A percentile compares a stretch with the other conserved stretches of the same genome.
Conservation (phyloP, 1,139 yeast species). For the Taphrina pruni region DNA sequence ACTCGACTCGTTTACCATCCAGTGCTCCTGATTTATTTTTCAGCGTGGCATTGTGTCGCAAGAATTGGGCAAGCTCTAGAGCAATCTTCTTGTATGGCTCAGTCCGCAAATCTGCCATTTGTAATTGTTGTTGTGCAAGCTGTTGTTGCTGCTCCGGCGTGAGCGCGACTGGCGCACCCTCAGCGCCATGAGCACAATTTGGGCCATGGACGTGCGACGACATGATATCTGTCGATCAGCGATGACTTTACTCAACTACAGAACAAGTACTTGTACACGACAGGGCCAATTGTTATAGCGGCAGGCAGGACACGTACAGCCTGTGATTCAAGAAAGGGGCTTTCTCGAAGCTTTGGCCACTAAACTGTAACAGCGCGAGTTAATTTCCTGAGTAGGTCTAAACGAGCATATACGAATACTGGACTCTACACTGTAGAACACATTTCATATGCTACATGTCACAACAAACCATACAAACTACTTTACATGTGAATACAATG, state of each 20-base stretch:
- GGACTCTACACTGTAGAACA: too few relatives aligned
- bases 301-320: too few relatives aligned
- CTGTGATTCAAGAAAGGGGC: too few relatives aligned
- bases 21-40: constrained; percentile 82
- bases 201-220: constrained; percentile 31
- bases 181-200: constrained; percentile 48
- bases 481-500: neutral
- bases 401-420: too few relatives aligned
- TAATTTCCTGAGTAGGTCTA: too few relatives aligned
- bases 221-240: neutral
- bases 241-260: neutral
- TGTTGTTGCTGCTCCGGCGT: constrained; percentile 56
- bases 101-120: constrained; percentile 35
- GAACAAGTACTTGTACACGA: too few relatives aligned
- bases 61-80: constrained; percentile 69
- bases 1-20: constrained; percentile 72
- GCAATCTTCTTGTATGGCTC: constrained; percentile 50
- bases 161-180: constrained; percentile 70
- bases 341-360: too few relatives aligned
- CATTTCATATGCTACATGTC: too few relatives aligned
- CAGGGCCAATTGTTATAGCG: too few relatives aligned
- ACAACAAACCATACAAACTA: too few relatives aligned
- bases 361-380: too few relatives aligned
- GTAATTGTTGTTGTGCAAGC: constrained; percentile 27
- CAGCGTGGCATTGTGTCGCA: constrained; percentile 67